Base-by-base conservation (phyloP, 2,329 filamentous ascomycete species). In the Tricladium varicosporioides region DNA sequence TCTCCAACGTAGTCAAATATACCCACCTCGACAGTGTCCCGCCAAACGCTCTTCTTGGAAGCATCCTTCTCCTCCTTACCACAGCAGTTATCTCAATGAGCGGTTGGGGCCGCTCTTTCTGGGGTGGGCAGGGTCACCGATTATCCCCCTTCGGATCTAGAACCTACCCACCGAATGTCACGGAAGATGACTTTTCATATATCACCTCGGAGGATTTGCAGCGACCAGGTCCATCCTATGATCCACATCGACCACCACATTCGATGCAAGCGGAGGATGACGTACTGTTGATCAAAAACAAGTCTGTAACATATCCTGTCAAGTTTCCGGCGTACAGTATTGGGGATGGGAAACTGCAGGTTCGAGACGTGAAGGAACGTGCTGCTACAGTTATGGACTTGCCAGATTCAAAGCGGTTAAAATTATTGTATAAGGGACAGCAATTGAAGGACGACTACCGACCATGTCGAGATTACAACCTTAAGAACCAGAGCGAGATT, bases 281-380 rank as follows among this genome's bases (percentile, higher is more conserved):
- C 67, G 77, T 91, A 10, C 74, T 92, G 31, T 72, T 89, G 40
- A 81, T 92, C 72, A 88, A 87, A 72, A 80, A 86, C 72, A 84
- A 85, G 69, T 81, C 82, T 54, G 75, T 83, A 54, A 83, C 81
- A 48, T 88, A 89, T 67, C 82, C 85, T 0, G 81, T 87, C 47
- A 85, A 87, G 66, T 92, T 92, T 66, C 87, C 89, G 0, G 86
- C 86, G 11, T 89, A 87, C 71, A 83, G 85, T 58, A 92, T 93
- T 67, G 86, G 84, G 57, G 86, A 90, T 69, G 88, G 88, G 48
- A 86, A 88, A 68, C 75, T 92, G 55, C 79, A 77, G 33, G 83
- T 91, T 33, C 74, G 78, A 53, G 86, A 89, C 65, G 78, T 92
- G 32, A 80, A 83, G 56, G 79, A 86, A 53, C 85, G 87, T n/a